Conservation (phyloP, 2,329 filamentous ascomycete species). For the Aspergillus spinulosporus region DNA sequence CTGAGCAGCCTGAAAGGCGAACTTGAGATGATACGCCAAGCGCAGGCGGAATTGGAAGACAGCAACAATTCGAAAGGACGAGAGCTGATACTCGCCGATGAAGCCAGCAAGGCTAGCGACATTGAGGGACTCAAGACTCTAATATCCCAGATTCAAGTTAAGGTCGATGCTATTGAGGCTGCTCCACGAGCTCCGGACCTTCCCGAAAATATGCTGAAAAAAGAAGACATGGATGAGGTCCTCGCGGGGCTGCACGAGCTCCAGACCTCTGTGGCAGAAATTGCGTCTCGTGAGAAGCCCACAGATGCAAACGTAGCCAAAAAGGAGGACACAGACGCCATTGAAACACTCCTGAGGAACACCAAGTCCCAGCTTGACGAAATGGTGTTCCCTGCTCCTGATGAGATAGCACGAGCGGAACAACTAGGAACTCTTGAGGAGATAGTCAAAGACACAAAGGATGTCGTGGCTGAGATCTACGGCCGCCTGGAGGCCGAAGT, state of each 20-base stretch:
- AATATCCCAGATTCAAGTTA: slow-evolving; percentile 77
- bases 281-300: slow-evolving; percentile 47
- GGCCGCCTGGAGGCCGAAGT: slow-evolving; percentile 66
- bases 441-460: slow-evolving; percentile 72
- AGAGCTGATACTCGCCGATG: slow-evolving; percentile 59
- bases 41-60: slow-evolving; percentile 51
- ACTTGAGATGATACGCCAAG: slow-evolving; percentile 72
- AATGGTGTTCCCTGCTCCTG: slow-evolving; percentile 62
- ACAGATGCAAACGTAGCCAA: slow-evolving; percentile 58
- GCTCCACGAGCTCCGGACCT: slow-evolving; percentile 42
- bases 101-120: slow-evolving; percentile 61
- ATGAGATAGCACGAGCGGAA: slow-evolving; percentile 65
- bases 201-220: slow-evolving; percentile 47
- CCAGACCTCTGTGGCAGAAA: slow-evolving; percentile 58
- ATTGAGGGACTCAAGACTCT: slow-evolving; percentile 83
- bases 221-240: slow-evolving; percentile 49
- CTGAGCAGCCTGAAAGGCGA: slow-evolving; percentile 75
- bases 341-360: slow-evolving; percentile 86
- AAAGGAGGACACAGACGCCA: slow-evolving; percentile 84
- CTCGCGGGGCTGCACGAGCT: slow-evolving; percentile 52
- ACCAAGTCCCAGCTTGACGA: slow-evolving; percentile 88
- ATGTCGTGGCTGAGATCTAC: slow-evolving; percentile 66
- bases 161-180: slow-evolving; percentile 74
- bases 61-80: slow-evolving; percentile 53
- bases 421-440: slow-evolving; percentile 64